Conservation (phyloP, 768 basidiomycete genomes). For the Leccinum truebloodii region DNA sequence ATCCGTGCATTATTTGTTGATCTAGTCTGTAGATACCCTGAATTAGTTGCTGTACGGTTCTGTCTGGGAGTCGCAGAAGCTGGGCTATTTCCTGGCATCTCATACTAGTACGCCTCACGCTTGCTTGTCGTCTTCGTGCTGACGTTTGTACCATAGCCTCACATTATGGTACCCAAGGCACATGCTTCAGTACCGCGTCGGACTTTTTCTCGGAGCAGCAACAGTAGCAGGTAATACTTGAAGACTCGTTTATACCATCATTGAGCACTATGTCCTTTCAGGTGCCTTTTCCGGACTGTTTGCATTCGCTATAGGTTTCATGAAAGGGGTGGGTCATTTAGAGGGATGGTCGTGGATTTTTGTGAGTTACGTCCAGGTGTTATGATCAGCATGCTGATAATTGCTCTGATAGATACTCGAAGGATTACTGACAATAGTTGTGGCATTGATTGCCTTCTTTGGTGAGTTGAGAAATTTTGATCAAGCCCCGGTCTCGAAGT, state of each 20-base stretch:
- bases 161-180: slow-evolving; percentile 71
- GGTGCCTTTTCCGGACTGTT: slow-evolving; percentile 61
- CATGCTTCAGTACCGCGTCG: slow-evolving; percentile 58
- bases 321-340: slow-evolving; percentile 47
- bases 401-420: slow-evolving; percentile 17
- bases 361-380: slow-evolving; percentile 34
- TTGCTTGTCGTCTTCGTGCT: not conserved
- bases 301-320: slow-evolving; percentile 55
- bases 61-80: slow-evolving; percentile 69
- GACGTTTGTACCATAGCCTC: slow-evolving; percentile 38
- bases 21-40: slow-evolving; percentile 47
- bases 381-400: not conserved
- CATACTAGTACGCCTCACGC: slow-evolving; percentile 57
- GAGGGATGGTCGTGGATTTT: slow-evolving; percentile 73
- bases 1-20: not conserved
- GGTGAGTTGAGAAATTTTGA: slow-evolving; percentile 33
- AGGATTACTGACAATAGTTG: slow-evolving; percentile 58
- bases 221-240: slow-evolving; percentile 48
- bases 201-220: slow-evolving; percentile 65
- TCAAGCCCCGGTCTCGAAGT: not conserved
- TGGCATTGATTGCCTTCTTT: slow-evolving; percentile 54
- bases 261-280: not conserved
- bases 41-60: slow-evolving; percentile 57
- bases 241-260: fast-evolving
- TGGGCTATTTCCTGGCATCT: slow-evolving; percentile 71